Conservation (phyloP, 2,329 filamentous ascomycete species). For the Parastagonospora nodorum region DNA sequence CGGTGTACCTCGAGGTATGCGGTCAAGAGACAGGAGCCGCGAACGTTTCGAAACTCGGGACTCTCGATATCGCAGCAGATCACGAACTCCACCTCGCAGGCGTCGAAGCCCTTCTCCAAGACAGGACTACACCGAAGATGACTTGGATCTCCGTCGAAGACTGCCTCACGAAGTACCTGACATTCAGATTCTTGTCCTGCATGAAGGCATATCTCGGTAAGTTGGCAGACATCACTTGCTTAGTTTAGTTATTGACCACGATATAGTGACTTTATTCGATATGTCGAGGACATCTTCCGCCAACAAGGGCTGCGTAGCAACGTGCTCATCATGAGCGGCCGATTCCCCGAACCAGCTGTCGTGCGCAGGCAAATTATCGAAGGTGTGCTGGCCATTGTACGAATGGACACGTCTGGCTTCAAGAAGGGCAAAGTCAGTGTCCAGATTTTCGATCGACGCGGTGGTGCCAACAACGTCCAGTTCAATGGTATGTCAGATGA, state of each 20-base stretch:
- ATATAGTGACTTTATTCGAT: conserved; percentile 73
- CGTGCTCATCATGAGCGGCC: conserved; percentile 77
- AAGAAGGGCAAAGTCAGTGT: conserved; percentile 74
- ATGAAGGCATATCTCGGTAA: conserved; percentile 62
- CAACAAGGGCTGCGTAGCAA: conserved; percentile 74
- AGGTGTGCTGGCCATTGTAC: conserved; percentile 83
- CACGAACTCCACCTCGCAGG: conserved; percentile 68
- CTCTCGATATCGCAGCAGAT: conserved; percentile 61
- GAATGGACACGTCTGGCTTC: conserved; percentile 73
- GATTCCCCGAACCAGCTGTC: conserved; percentile 77
- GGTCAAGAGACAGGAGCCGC: conserved; percentile 44
- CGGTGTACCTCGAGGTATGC: conserved; percentile 41
- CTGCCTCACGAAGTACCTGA: conserved; percentile 80
- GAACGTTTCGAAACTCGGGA: conserved; percentile 61
- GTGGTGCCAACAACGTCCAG: conserved; percentile 73
- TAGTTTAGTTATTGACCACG: background rate
- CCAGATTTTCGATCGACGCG: conserved; percentile 82
- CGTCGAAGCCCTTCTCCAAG: conserved; percentile 73
- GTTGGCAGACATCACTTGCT: conserved; percentile 7
- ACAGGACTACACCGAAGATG: conserved; percentile 58
- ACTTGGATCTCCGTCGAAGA: conserved; percentile 74
- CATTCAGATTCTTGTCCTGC: conserved; percentile 82
- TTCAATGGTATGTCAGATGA: conserved; percentile 65
- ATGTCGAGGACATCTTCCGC: conserved; percentile 78
- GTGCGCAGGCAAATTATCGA: conserved; percentile 85